phyloP scores from a whole-genome alignment of 2,329 filamentous ascomycete genomes.

The Hortaea werneckii region DNA sequence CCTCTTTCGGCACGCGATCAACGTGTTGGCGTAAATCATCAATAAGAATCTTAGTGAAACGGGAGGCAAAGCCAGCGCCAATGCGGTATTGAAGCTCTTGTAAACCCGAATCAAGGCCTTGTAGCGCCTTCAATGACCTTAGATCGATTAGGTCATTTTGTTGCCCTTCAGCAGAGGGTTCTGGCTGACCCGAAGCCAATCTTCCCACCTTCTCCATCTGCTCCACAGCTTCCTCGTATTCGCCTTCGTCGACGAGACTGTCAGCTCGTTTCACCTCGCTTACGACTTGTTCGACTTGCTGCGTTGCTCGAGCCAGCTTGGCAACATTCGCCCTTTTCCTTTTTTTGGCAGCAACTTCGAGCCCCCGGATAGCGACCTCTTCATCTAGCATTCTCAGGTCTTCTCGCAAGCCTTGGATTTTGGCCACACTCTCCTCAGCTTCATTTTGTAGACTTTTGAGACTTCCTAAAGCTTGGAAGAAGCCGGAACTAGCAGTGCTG shows the following conservation, averaged over 20 bases:
- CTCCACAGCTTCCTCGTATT: constrained; percentile 70
- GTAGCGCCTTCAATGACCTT: constrained; percentile 64
- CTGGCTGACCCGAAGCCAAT: constrained; percentile 64
- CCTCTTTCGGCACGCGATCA: constrained; percentile 56
- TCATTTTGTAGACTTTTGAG: constrained; percentile 85
- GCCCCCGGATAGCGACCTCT: constrained; percentile 74
- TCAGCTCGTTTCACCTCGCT: constrained; percentile 68
- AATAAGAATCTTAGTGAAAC: constrained; percentile 68
- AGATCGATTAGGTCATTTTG: constrained; percentile 51
- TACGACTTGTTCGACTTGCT: constrained; percentile 72
- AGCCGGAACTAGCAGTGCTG: constrained; percentile 87
- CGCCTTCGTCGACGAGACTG: constrained; percentile 68
- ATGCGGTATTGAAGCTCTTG: constrained; percentile 66
- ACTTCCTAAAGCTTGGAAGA: constrained; percentile 88
- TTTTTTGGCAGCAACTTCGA: constrained; percentile 77
- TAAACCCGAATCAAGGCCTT: constrained; percentile 70
- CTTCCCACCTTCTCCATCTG: constrained; percentile 68
- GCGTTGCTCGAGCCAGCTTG: constrained; percentile 70
- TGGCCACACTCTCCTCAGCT: constrained; percentile 78
- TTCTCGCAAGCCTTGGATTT: constrained; percentile 69
- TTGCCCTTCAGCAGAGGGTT: constrained; percentile 24
- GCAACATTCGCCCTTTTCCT: constrained; percentile 74
- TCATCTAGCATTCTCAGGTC: constrained; percentile 74
- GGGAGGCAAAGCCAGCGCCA: constrained; percentile 74
- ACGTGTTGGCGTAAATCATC: constrained; percentile 73